A percentile compares a stretch with the other conserved stretches of the same genome.
These are phyloP conservation scores for Penicillium pancosmium DNA, from an alignment of 495 filamentous ascomycete species.

Conservation along the genomic window DNA sequence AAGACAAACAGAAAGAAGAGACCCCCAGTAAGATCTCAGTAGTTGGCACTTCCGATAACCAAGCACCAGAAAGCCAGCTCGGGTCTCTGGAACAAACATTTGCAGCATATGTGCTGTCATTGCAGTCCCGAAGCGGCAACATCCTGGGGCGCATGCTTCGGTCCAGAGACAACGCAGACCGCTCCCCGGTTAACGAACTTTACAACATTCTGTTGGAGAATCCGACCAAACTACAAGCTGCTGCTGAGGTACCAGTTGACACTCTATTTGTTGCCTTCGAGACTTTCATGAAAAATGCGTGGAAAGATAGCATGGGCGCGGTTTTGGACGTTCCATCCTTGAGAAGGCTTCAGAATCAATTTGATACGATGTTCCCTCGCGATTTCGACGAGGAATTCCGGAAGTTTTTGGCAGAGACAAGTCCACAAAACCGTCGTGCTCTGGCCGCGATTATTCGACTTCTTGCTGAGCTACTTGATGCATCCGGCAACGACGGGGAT, in stretches of 20 bases:
- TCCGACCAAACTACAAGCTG: conserved; percentile 70
- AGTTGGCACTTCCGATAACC: conserved; percentile 26
- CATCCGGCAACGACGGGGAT: conserved; percentile 92
- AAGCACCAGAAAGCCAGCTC: conserved; percentile 51
- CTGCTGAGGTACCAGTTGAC: conserved; percentile 78
- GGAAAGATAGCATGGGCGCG: conserved; percentile 85
- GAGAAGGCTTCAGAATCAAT: conserved; percentile 70
- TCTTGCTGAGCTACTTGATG: conserved; percentile 85
- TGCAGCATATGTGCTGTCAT: conserved; percentile 75
- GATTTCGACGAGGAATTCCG: conserved; percentile 89
- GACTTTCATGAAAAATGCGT: conserved; percentile 87
- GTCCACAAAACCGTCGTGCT: conserved; percentile 89
- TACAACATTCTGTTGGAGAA: conserved; percentile 86
- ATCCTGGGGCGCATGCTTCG: conserved; percentile 76
- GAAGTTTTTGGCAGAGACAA: conserved; percentile 73
- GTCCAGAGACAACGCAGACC: conserved; percentile 69
- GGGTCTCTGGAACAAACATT: conserved; percentile 83
- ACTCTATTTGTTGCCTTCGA: conserved; percentile 94
- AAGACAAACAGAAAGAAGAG: conserved; percentile 29
- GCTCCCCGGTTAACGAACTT: conserved; percentile 82
- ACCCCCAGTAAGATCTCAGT: conserved; percentile 38
- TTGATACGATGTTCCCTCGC: conserved; percentile 68
- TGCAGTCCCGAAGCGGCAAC: conserved; percentile 82
- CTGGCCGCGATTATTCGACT: conserved; percentile 83
- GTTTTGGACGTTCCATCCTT: conserved; percentile 68